phyloP scores from a whole-genome alignment of 441 rosid species.

The Hura crepitans region DNA sequence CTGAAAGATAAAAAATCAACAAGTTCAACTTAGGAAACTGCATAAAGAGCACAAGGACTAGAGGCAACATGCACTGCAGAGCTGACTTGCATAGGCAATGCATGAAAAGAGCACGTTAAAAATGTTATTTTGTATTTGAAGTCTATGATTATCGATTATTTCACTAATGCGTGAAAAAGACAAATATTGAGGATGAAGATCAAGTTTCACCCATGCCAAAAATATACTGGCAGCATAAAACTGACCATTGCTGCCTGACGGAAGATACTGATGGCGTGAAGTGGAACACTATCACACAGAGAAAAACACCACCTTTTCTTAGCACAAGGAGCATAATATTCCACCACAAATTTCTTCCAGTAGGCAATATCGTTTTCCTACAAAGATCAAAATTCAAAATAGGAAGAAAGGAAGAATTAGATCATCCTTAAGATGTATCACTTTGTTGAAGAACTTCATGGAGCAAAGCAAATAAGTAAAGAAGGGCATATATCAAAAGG shows the following conservation, averaged over 20 bases:
- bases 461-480: background rate
- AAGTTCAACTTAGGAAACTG: slow-evolving; percentile 5
- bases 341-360: slow-evolving; percentile 87
- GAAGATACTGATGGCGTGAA: slow-evolving; percentile 71
- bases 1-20: slow-evolving; percentile 34
- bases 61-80: background rate
- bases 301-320: slow-evolving; percentile 93
- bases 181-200: background rate
- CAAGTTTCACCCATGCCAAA: too few species aligned
- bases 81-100: background rate
- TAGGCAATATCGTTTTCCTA: slow-evolving; percentile 72
- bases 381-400: slow-evolving; percentile 22
- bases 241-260: slow-evolving; percentile 83
- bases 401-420: background rate
- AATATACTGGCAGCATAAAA: slow-evolving; percentile 19
- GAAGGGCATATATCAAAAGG: too few species aligned
- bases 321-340: slow-evolving; percentile 80
- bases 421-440: background rate
- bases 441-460: background rate
- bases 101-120: background rate
- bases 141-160: background rate
- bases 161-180: background rate
- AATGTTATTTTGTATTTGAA: background rate
- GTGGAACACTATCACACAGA: slow-evolving; percentile 59
- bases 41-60: background rate